Conservation (phyloP, 768 basidiomycete species). For the Mycena filopes region DNA sequence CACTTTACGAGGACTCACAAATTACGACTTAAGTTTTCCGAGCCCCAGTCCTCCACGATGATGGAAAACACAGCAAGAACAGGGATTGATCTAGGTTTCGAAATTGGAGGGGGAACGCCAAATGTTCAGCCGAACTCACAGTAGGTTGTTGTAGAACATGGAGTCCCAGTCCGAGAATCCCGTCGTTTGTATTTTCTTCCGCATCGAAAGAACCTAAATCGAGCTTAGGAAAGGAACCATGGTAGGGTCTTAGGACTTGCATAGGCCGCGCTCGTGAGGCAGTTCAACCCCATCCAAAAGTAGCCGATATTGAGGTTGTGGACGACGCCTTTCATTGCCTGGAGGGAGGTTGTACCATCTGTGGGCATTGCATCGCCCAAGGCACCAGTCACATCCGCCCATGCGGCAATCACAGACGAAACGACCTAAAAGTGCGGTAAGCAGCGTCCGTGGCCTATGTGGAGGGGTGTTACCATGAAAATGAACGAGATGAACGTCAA, state of each 20-base stretch:
- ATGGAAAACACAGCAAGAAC: slow-evolving; percentile 86
- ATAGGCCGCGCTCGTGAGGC: slow-evolving; percentile 89
- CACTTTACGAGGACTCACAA: slow-evolving; percentile 67
- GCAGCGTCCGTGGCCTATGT: neutral
- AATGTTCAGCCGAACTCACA: slow-evolving; percentile 52
- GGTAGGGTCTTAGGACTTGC: slow-evolving; percentile 56
- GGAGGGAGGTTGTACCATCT: slow-evolving; percentile 46
- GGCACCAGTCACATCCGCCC: slow-evolving; percentile 79
- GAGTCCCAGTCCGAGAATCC: slow-evolving; percentile 98
- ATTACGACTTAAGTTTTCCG: slow-evolving; percentile 78
- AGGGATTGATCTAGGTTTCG: slow-evolving; percentile 70
- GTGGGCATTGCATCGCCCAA: slow-evolving; percentile 49
- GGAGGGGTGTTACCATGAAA: slow-evolving; percentile 76
- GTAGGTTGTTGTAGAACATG: slow-evolving; percentile 98
- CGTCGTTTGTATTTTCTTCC: slow-evolving; percentile 94
- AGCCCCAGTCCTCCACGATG: slow-evolving; percentile 89
- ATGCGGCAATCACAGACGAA: slow-evolving; percentile 97
- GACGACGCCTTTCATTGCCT: slow-evolving; percentile 58
- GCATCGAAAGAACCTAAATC: slow-evolving; percentile 91
- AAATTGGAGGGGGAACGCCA: neutral
- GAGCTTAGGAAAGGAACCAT: slow-evolving; percentile 14
- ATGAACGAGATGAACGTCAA: slow-evolving; percentile 91
- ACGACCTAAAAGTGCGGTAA: slow-evolving; percentile 65
- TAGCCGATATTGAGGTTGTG: slow-evolving; percentile 80
- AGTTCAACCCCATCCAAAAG: slow-evolving; percentile 97